Percentiles rank a stretch among this genome's conserved stretches.
Evolutionary conservation across 2,329 filamentous ascomycete species (phyloP).

Genomic region (Cryphonectria carpinicola): DNA sequence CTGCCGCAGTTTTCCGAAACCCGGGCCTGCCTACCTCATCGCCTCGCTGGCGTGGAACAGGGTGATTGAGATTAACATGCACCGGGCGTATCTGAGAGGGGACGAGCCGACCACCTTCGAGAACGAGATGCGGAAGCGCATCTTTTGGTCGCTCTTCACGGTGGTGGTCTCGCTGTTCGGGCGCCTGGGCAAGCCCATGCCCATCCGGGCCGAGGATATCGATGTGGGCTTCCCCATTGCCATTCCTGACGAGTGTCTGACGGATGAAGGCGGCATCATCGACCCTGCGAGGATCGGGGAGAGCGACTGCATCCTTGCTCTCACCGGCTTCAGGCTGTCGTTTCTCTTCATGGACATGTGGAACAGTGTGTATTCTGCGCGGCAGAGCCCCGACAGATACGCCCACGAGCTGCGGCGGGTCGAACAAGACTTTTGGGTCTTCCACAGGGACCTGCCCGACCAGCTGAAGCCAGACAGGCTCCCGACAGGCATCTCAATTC

Average conservation of each 20-base stretch:
- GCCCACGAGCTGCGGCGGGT: slow-evolving; percentile 64
- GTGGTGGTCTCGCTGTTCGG: slow-evolving; percentile 72
- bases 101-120: slow-evolving; percentile 59
- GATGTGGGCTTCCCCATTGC: slow-evolving; percentile 77
- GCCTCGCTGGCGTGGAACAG: slow-evolving; percentile 66
- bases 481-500: slow-evolving; percentile 49
- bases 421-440: slow-evolving; percentile 66
- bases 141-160: slow-evolving; percentile 74
- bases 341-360: slow-evolving; percentile 75
- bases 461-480: slow-evolving; percentile 56
- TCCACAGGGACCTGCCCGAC: slow-evolving; percentile 66
- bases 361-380: slow-evolving; percentile 73
- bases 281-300: slow-evolving; percentile 57
- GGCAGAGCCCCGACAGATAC: slow-evolving; percentile 66
- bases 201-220: slow-evolving; percentile 73
- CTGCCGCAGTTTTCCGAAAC: slow-evolving; percentile 77
- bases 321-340: slow-evolving; percentile 67
- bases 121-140: slow-evolving; percentile 76
- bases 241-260: slow-evolving; percentile 71
- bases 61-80: slow-evolving; percentile 75
- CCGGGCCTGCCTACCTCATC: slow-evolving; percentile 73
- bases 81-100: slow-evolving; percentile 65
- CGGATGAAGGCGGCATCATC: slow-evolving; percentile 64
- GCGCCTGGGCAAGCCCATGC: slow-evolving; percentile 77
- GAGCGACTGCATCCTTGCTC: slow-evolving; percentile 69